Conservation (phyloP, 1,139 yeast species). For the Debaryomyces sp. region DNA sequence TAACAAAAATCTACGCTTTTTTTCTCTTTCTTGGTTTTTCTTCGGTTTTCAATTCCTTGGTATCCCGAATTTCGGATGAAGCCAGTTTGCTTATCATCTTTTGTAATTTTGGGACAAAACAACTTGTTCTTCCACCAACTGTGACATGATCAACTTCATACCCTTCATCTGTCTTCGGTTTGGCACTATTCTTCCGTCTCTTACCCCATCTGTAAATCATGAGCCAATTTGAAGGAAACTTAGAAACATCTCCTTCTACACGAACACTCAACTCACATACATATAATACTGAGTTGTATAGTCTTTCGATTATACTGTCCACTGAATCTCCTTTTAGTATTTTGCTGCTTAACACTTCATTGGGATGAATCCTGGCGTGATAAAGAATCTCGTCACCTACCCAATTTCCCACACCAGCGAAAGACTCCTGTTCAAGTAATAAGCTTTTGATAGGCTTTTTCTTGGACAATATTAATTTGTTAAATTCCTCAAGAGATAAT, state of each 20-base stretch:
- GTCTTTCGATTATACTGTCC: constrained; percentile 25
- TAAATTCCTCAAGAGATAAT: constrained; percentile 35
- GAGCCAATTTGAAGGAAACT: constrained; percentile 60
- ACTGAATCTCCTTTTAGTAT: constrained; percentile 18
- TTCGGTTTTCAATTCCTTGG: not conserved
- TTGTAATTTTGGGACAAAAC: constrained; percentile 60
- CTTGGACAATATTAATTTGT: constrained; percentile 32
- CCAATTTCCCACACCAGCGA: constrained; percentile 72
- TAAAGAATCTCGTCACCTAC: constrained; percentile 56
- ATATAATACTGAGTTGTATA: constrained; percentile 48
- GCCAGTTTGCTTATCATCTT: constrained; percentile 16
- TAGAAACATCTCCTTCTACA: constrained; percentile 52
- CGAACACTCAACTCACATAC: constrained; percentile 53
- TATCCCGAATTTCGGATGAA: not conserved
- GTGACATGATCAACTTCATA: constrained; percentile 52
- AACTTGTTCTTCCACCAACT: constrained; percentile 68
- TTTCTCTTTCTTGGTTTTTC: not conserved
- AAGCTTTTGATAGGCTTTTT: constrained; percentile 55
- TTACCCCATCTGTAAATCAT: constrained; percentile 72
- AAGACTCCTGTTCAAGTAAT: constrained; percentile 56
- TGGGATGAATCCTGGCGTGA: constrained; percentile 49
- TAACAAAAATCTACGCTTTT: not conserved
- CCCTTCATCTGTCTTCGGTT: constrained; percentile 51
- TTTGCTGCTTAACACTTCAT: constrained; percentile 41
- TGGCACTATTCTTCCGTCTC: constrained; percentile 44